Evolutionary conservation across 2,329 filamentous ascomycete genomes (phyloP).

Genomic region (Hawksworthiomyces lignivorus): DNA sequence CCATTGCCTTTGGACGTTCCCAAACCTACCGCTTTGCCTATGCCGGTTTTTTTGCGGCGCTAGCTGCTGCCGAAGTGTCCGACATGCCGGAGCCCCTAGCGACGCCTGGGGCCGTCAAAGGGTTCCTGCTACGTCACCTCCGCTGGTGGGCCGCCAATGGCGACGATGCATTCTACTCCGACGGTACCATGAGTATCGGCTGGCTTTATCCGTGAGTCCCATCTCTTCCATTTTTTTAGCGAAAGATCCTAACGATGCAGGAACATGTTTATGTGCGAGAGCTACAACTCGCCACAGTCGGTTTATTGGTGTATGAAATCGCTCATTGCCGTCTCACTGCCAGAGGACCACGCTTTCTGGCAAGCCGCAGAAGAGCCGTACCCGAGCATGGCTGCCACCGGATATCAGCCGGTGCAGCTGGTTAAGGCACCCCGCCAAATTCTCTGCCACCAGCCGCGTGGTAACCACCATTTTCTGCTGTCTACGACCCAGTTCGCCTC

Average conservation of each 20-base stretch:
- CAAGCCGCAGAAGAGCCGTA: slow-evolving; percentile 27
- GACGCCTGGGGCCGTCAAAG: slow-evolving; percentile 30
- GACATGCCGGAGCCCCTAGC: slow-evolving; percentile 26
- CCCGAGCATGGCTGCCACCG: no score
- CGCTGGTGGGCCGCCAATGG: slow-evolving; percentile 32
- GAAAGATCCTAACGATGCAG: not conserved
- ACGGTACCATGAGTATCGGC: slow-evolving; percentile 36
- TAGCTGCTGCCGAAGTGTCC: slow-evolving; percentile 27
- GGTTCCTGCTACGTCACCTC: slow-evolving; percentile 34
- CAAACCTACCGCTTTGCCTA: slow-evolving; percentile 38
- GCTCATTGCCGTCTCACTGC: slow-evolving; percentile 33
- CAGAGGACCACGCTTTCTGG: slow-evolving; percentile 37
- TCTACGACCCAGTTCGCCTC: slow-evolving; percentile 27
- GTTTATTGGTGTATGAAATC: slow-evolving; percentile 47
- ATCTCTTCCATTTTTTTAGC: not conserved
- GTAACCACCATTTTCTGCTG: slow-evolving; percentile 32
- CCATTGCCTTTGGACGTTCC: slow-evolving; percentile 37
- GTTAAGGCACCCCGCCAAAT: slow-evolving; percentile 35
- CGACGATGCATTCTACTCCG: slow-evolving; percentile 30
- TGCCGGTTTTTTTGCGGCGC: slow-evolving; percentile 33
- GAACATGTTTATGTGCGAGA: slow-evolving; percentile 48
- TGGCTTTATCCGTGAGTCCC: slow-evolving; percentile 19
- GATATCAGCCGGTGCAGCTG: no score
- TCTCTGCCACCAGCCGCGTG: slow-evolving; percentile 25
- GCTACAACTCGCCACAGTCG: slow-evolving; percentile 51